Conservation (phyloP, 2,329 filamentous ascomycete genomes). For the Scortechinia acanthostroma region DNA sequence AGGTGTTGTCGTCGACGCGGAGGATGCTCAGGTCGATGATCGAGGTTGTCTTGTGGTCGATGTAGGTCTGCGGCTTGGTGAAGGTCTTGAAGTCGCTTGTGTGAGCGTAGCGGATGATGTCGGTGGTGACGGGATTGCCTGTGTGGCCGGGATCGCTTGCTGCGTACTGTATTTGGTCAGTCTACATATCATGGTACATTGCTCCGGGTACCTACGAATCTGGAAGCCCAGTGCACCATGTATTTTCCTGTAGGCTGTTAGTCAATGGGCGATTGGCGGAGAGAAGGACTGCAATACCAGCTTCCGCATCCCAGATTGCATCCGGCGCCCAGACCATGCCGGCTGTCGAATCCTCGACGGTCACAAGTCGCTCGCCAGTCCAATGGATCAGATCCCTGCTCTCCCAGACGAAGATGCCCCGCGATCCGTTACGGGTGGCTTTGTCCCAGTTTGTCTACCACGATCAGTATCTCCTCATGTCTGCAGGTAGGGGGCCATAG, state of each 20-base stretch:
- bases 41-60: slow-evolving; percentile 34
- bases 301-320: too few species aligned
- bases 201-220: slow-evolving; percentile 23
- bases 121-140: slow-evolving; percentile 30
- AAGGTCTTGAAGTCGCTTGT: slow-evolving; percentile 47
- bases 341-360: too few species aligned
- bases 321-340: too few species aligned
- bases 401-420: too few species aligned
- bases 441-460: slow-evolving; percentile 40
- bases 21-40: slow-evolving; percentile 51
- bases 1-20: slow-evolving; percentile 28
- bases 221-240: slow-evolving; percentile 36
- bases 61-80: slow-evolving; percentile 36
- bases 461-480: slow-evolving; percentile 3
- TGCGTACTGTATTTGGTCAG: slow-evolving; percentile 24
- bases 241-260: too few species aligned
- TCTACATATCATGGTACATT: slow-evolving; percentile 3
- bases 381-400: too few species aligned
- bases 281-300: too few species aligned
- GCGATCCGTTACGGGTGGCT: too few species aligned
- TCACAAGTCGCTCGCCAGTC: too few species aligned
- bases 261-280: too few species aligned
- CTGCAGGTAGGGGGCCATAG: background rate
- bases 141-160: slow-evolving; percentile 36
- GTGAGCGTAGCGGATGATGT: slow-evolving; percentile 41